A percentile compares a stretch with the other conserved stretches of the same genome.
phyloP scores from a whole-genome alignment of 768 basidiomycete genomes.

The Boletus speciosus region DNA sequence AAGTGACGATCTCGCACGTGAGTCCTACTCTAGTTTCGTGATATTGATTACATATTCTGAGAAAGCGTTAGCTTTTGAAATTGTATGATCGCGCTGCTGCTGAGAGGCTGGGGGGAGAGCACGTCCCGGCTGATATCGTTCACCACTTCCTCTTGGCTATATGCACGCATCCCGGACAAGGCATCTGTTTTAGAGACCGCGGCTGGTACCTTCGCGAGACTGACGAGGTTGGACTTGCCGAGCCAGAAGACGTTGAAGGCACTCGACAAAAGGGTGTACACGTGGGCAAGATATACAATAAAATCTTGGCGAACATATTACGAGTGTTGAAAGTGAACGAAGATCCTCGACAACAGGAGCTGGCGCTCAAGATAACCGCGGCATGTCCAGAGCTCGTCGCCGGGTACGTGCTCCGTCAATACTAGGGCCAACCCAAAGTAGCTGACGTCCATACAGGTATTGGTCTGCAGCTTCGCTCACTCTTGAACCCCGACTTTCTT shows the following conservation, averaged over 20 bases:
- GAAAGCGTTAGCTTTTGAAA: conserved; percentile 53
- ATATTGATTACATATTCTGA: background rate
- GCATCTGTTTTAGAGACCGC: conserved; percentile 82
- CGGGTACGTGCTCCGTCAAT: conserved; percentile 45
- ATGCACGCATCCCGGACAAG: conserved; percentile 75
- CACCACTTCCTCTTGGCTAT: conserved; percentile 87
- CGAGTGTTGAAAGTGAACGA: conserved; percentile 83
- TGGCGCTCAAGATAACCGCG: conserved; percentile 73
- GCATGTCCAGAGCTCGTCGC: conserved; percentile 86
- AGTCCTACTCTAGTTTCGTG: conserved; percentile 10
- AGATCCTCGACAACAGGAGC: conserved; percentile 79
- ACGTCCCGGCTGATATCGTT: conserved; percentile 71
- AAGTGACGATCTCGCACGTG: conserved; percentile 63
- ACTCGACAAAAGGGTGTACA: conserved; percentile 30
- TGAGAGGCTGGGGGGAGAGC: conserved; percentile 47
- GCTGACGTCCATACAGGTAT: conserved; percentile 47
- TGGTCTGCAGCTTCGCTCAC: conserved; percentile 69
- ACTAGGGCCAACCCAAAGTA: background rate
- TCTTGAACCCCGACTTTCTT: conserved; percentile 81
- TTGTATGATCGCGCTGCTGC: conserved; percentile 61
- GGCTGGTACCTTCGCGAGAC: conserved; percentile 87
- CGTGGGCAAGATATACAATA: conserved; percentile 67
- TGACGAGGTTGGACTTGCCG: conserved; percentile 36
- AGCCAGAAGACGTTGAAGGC: conserved; percentile 37
- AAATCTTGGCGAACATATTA: conserved; percentile 74